phyloP scores from a whole-genome alignment of 1,284 basidiomycete genomes.

The Austropuccinia psidii region DNA sequence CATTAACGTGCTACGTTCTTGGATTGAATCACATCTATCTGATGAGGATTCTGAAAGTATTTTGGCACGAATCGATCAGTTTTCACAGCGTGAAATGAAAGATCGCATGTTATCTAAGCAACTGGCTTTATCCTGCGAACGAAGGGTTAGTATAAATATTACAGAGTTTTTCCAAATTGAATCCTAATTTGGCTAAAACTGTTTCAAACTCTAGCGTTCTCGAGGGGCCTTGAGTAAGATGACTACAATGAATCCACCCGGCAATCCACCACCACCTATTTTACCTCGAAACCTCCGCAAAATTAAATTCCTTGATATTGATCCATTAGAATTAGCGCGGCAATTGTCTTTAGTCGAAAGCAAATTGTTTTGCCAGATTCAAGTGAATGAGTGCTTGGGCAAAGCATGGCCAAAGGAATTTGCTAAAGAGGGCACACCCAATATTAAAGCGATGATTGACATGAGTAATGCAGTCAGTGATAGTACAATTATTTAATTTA shows the following conservation, averaged over 20 bases:
- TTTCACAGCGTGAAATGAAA: constrained; percentile 46
- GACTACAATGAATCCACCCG: constrained; percentile 43
- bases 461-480: constrained; percentile 74
- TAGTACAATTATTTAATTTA: background rate
- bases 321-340: constrained; percentile 81
- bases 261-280: constrained; percentile 61
- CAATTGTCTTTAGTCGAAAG: constrained; percentile 92
- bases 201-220: background rate
- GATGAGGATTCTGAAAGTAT: constrained; percentile 46
- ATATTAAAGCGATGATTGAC: constrained; percentile 82
- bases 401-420: constrained; percentile 49
- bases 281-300: constrained; percentile 66
- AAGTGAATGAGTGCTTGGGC: constrained; percentile 78
- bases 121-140: constrained; percentile 47
- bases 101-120: constrained; percentile 44
- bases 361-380: constrained; percentile 76
- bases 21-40: constrained; percentile 50
- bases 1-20: constrained; percentile 49
- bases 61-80: constrained; percentile 45
- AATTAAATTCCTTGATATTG: constrained; percentile 76
- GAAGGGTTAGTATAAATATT: constrained; percentile 41
- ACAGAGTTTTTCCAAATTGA: background rate
- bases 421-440: constrained; percentile 52
- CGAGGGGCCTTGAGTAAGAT: constrained; percentile 37
- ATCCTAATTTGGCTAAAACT: background rate